Base-by-base conservation (phyloP, 345 rosid species). In the Eucalyptus camaldulensis region DNA sequence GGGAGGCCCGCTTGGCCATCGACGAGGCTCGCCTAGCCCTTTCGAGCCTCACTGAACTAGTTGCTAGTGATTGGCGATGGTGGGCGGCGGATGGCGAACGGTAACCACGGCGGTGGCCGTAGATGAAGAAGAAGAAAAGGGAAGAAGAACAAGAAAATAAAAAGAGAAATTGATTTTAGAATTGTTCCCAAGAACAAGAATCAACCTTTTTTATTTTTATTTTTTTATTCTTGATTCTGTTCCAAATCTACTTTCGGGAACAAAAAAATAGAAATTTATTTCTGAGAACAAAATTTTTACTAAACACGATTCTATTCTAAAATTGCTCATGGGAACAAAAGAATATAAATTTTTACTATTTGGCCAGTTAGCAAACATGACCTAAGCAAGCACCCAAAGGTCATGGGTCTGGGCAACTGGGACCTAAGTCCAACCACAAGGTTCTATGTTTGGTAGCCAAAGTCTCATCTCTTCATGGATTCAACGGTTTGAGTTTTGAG, bases 1-100 rank as follows among this genome's bases (percentile, higher is more conserved):
- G 17, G 0, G 7, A 49, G 51, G 51, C 51, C 51, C 1, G 0
- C 17, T 1, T 5, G 16, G 51, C 51, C 7, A 49, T 1, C 1
- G 3, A 49, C 3, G 3, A 49, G 51, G 16, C 51, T 49, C 6
- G 7, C 51, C 51, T 1, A 49, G 1, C 6, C 51, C 51, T 6
- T 49, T 0, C 1, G 2, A 49, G 51, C 7, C 16, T 49, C 3
- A 6, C 0, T 0, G 0, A 3, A 49, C 0, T 49, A 3, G 51
- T 49, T 49, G 51, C 51, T 1, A 0, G 16, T 49, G 51, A 49
- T 2, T 0, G 51, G 0, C 1, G 16, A 6, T 0, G 51, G 16
- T 2, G 3, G 2, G 51, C 0, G 6, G 1, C 6, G 6, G 0
- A 49, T 6, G 2, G 5, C 13, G 49, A 11, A 49, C 1, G 14